phyloP scores from a whole-genome alignment of 495 filamentous ascomycete species.

The Letharia lupina region DNA sequence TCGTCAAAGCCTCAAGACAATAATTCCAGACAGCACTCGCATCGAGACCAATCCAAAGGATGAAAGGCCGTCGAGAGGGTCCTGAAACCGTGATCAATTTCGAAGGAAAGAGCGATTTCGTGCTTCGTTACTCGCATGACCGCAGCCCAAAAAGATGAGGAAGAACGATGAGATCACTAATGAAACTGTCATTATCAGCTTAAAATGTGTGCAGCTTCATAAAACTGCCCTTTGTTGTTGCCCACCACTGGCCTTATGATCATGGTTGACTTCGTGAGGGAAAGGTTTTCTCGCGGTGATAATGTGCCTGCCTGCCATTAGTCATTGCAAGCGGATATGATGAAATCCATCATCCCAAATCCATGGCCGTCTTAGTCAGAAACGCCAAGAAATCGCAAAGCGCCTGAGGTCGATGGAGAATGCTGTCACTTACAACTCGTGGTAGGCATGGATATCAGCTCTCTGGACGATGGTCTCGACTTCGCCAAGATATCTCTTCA shows the following conservation, averaged over 20 bases:
- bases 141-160: background rate
- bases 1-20: background rate
- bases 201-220: background rate
- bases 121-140: background rate
- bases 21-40: background rate
- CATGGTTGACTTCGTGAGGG: constrained; percentile 1
- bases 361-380: background rate
- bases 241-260: background rate
- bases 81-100: background rate
- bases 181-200: background rate
- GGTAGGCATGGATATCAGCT: constrained; percentile 61
- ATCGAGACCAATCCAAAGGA: background rate
- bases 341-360: background rate
- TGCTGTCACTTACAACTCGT: constrained; percentile 45
- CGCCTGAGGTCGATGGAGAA: background rate
- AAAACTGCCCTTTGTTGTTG: constrained; percentile 1
- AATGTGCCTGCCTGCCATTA: constrained; percentile 17
- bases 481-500: constrained; percentile 50
- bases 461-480: constrained; percentile 64
- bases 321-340: constrained; percentile 2
- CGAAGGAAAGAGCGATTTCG: background rate
- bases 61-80: background rate
- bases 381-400: constrained; percentile 4
- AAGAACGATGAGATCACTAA: background rate
- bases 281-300: constrained; percentile 22